Base-by-base conservation (phyloP, 352 stramenopile genomes). In the Thalassiosira hispida region DNA sequence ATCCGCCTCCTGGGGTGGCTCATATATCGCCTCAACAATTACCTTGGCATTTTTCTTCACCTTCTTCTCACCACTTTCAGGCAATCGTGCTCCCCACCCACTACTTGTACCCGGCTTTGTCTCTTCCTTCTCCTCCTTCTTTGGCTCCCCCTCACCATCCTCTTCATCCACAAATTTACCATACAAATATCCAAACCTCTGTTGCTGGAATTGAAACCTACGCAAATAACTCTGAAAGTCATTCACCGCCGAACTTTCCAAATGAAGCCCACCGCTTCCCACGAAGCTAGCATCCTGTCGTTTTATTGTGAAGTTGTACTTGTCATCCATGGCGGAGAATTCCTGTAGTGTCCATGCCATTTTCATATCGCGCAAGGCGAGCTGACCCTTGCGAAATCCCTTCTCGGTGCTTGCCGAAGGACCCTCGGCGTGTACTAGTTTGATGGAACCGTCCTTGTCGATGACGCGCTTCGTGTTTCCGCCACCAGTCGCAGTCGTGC, bases 261-360 rank as follows among this genome's bases (percentile, higher is more conserved):
- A 82, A 74, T 95, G 84, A 23, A 98, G 90, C 1, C 80, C 80
- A 0, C 73, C 76, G 51, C 71, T 42, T 12, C 84, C 79, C 27
- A 87, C 87, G 62, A 97, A 92, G 18, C 93, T 89, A 33, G 90
- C 86, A 79, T 98, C 97, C 82, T 98, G 96, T 47, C 94, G 90
- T 72, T 96, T 96, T 63, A 99, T 96, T 87, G 98, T 98, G 90
- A 98, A 99, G 66, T 97, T 95, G 81, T 98, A 99, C 77, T 98
- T 92, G 31, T 96, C 92, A 83, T 99, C 96, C 95, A 99, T 97
- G 59, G 94, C 95, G 75, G 97, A 96, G 86, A 99, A 99, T 88
- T 99, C 96, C 53, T 92, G 91, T 8, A 99, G 84, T 35, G 96
- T 98, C 97, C 97, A 99, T 74, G 98, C 90, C 96, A 98, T 99